Evolutionary conservation across 2,329 filamentous ascomycete species (phyloP).

Genomic region (Lecanoromycetidae sp.): DNA sequence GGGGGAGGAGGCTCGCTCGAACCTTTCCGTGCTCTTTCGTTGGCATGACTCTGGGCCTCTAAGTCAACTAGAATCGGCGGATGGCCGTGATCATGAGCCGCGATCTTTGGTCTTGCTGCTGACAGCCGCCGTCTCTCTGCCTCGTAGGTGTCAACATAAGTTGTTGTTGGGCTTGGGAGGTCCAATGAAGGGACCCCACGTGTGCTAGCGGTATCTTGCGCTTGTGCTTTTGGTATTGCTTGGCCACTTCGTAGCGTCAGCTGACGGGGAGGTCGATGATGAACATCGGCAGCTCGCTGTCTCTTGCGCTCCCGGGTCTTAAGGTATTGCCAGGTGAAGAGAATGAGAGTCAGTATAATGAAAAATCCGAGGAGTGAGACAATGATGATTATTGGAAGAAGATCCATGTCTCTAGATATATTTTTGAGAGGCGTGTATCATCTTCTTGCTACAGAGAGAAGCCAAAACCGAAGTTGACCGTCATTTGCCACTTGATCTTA

Average conservation of each 20-base stretch:
- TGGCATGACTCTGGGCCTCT: slow-evolving; percentile 8
- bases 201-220: slow-evolving; percentile 12
- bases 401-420: slow-evolving; percentile 10
- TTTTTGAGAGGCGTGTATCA: background rate
- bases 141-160: slow-evolving; percentile 5
- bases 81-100: background rate
- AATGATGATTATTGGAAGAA: slow-evolving; percentile 17
- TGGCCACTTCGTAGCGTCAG: slow-evolving; percentile 16
- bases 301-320: slow-evolving; percentile 2
- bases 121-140: background rate
- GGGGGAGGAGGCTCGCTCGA: slow-evolving; percentile 1
- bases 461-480: background rate
- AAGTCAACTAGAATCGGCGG: slow-evolving; percentile 5
- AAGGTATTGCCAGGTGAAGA: slow-evolving; percentile 15
- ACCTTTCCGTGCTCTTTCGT: background rate
- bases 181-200: slow-evolving; percentile 10
- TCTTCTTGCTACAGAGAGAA: background rate
- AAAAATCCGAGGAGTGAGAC: slow-evolving; percentile 17
- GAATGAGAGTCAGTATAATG: slow-evolving; percentile 8
- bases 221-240: slow-evolving; percentile 11
- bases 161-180: slow-evolving; percentile 6
- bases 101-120: background rate
- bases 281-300: background rate
- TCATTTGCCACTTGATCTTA: too few species aligned
- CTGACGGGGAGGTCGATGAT: slow-evolving; percentile 10